Evolutionary conservation across 2,329 filamentous ascomycete species (phyloP).

Genomic region (Arthrobotrys sphaeroides): DNA sequence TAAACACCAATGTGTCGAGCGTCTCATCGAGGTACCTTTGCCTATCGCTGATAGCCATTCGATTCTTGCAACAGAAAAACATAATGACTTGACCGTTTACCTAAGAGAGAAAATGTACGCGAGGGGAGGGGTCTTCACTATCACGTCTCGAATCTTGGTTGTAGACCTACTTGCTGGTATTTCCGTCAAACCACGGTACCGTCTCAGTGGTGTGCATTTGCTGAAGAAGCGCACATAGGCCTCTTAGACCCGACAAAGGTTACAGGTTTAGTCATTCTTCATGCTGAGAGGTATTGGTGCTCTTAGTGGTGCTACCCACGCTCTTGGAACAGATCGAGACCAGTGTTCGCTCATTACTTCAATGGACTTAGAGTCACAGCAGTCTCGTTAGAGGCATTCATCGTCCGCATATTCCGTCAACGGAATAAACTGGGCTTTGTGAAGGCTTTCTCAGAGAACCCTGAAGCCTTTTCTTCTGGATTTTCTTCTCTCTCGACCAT

Average conservation of each 20-base stretch:
- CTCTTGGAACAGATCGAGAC: neutral
- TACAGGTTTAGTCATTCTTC: slow-evolving; percentile 85
- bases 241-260: slow-evolving; percentile 83
- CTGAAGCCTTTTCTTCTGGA: slow-evolving; percentile 86
- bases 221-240: slow-evolving; percentile 60
- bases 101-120: slow-evolving; percentile 89
- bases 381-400: slow-evolving; percentile 92
- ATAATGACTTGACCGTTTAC: slow-evolving; percentile 52
- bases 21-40: slow-evolving; percentile 72
- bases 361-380: slow-evolving; percentile 71
- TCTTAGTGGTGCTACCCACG: neutral
- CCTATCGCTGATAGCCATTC: neutral
- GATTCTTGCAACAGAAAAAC: neutral
- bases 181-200: slow-evolving; percentile 25
- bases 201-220: slow-evolving; percentile 39
- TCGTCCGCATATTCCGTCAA: slow-evolving; percentile 90
- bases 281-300: slow-evolving; percentile 73
- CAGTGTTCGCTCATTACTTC: neutral
- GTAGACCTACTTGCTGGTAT: slow-evolving; percentile 85
- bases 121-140: slow-evolving; percentile 88
- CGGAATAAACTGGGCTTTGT: slow-evolving; percentile 93
- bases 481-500: slow-evolving; percentile 88
- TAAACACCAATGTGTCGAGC: slow-evolving; percentile 93
- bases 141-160: slow-evolving; percentile 93
- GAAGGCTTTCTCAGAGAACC: slow-evolving; percentile 94